Evolutionary conservation across 805 yeast genomes (phyloP).

Genomic region (Cyberlindnera samutprakarnensis): DNA sequence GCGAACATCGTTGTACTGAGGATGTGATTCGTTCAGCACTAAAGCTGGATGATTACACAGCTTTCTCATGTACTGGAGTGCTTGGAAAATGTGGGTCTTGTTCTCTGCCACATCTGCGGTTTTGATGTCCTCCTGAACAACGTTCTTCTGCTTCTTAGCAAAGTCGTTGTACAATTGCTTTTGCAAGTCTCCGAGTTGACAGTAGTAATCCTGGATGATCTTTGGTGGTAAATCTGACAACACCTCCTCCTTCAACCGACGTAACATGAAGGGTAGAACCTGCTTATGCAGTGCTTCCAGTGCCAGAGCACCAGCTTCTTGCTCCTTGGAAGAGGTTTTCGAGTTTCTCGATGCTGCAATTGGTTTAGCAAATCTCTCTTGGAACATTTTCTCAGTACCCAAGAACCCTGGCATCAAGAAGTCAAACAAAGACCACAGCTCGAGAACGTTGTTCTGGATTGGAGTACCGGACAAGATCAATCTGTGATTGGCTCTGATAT

Average conservation of each 20-base stretch:
- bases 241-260: conserved; percentile 95
- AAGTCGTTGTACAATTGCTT: conserved; percentile 83
- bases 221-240: conserved; percentile 95
- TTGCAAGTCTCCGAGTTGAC: conserved; percentile 90
- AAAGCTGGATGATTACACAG: conserved; percentile 94
- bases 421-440: conserved; percentile 95
- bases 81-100: conserved; percentile 94
- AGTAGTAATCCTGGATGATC: conserved; percentile 95
- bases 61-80: conserved; percentile 94
- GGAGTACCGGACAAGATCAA: conserved; percentile 95
- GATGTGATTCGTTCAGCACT: conserved; percentile 77
- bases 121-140: conserved; percentile 58
- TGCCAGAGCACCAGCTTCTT: conserved; percentile 95
- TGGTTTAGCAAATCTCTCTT: conserved; percentile 95
- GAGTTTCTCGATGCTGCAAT: conserved; percentile 89
- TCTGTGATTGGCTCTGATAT: conserved; percentile 78
- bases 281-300: conserved; percentile 94
- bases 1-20: conserved; percentile 66
- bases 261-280: conserved; percentile 90
- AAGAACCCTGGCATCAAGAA: conserved; percentile 98
- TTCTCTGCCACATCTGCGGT: conserved; percentile 39
- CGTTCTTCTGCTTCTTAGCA: conserved; percentile 72
- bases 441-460: conserved; percentile 93
- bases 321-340: conserved; percentile 85
- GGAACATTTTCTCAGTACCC: conserved; percentile 90